Conservation (phyloP, 1,139 yeast species). For the Debaryomyces sp. region DNA sequence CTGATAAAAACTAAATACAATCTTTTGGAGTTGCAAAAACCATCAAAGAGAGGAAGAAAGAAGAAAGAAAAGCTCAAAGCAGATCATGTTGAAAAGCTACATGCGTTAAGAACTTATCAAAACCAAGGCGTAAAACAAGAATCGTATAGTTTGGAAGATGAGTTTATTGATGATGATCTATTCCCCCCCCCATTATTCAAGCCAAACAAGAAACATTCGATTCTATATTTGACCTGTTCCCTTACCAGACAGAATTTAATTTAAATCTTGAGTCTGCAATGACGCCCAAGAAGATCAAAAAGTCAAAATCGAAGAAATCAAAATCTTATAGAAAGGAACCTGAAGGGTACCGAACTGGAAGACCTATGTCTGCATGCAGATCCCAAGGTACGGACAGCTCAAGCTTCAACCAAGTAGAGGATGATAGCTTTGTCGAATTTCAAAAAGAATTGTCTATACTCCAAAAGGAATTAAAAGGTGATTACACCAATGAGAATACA, state of each 20-base stretch:
- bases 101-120: background rate
- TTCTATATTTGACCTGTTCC: constrained; percentile 7
- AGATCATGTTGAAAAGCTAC: background rate
- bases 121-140: constrained; percentile 2
- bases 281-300: constrained; percentile 5
- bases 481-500: constrained; percentile 6
- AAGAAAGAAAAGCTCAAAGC: constrained; percentile 6
- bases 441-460: constrained; percentile 15
- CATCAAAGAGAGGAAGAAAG: constrained; percentile 10
- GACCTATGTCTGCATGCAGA: constrained; percentile 1
- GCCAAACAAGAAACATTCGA: constrained; percentile 5
- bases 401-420: constrained; percentile 9
- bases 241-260: constrained; percentile 6
- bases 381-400: constrained; percentile 7
- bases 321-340: constrained; percentile 4
- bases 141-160: constrained; percentile 4
- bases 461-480: constrained; percentile 12
- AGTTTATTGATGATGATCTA: constrained; percentile 2
- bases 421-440: constrained; percentile 16
- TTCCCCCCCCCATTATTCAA: constrained; percentile 2
- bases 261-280: constrained; percentile 3
- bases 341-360: background rate
- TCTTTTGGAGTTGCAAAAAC: constrained; percentile 4
- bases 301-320: constrained; percentile 6
- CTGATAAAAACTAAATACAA: constrained; percentile 2